A percentile compares a stretch with the other conserved stretches of the same genome.
phyloP scores from a whole-genome alignment of 2,329 filamentous ascomycete genomes.

The Claviceps sp. region DNA sequence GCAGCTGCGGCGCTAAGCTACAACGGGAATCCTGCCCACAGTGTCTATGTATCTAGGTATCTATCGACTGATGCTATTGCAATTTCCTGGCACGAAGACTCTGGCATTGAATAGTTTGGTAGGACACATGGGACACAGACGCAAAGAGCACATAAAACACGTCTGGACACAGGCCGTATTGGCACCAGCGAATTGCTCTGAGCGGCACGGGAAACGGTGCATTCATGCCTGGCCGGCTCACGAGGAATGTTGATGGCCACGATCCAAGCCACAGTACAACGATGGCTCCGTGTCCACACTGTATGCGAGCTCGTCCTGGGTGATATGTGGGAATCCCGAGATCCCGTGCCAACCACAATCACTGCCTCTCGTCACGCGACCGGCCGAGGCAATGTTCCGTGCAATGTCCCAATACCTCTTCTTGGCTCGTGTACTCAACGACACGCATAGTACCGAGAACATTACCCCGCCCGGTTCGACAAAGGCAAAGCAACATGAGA shows the following conservation, averaged over 20 bases:
- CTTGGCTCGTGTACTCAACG: constrained; percentile 1
- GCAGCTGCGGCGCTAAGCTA: constrained; percentile 4
- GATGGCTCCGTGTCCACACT: not conserved
- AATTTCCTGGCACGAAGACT: not conserved
- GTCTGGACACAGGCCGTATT: too few relatives aligned
- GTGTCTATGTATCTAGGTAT: too few relatives aligned
- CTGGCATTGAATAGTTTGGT: too few relatives aligned
- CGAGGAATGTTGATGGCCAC: not conserved
- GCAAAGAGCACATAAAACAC: too few relatives aligned
- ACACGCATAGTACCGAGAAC: constrained; percentile 17
- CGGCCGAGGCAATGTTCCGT: constrained; percentile 5
- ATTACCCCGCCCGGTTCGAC: constrained; percentile 33
- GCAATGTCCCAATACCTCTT: constrained; percentile 4
- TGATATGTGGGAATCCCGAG: not conserved
- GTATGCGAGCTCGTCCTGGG: not conserved
- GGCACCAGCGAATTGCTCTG: not conserved
- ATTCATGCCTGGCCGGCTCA: not conserved
- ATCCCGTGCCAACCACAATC: not conserved
- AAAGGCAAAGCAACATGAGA: constrained; percentile 17
- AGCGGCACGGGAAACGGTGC: not conserved
- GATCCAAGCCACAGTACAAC: not conserved
- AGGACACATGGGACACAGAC: too few relatives aligned
- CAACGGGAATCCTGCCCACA: too few relatives aligned
- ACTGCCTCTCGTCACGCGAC: constrained; percentile 9
- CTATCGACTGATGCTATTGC: not conserved